Conservation (phyloP, 2,329 filamentous ascomycete species). For the Scytalidium sp. region DNA sequence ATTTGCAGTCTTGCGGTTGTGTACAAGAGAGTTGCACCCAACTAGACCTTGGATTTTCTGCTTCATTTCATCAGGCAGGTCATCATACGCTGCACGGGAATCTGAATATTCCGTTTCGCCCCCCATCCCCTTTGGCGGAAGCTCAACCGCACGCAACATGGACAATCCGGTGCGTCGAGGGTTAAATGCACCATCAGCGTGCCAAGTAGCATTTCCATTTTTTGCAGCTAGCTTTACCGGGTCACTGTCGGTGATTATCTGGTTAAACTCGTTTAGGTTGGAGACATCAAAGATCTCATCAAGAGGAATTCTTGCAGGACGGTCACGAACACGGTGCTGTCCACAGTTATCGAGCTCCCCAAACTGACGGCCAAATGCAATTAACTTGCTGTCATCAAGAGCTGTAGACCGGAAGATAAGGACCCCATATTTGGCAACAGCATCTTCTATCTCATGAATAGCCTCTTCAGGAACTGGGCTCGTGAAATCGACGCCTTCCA, state of each 20-base stretch:
- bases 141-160: conserved; percentile 42
- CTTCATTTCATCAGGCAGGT: conserved; percentile 31
- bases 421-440: conserved; percentile 39
- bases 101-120: conserved; percentile 51
- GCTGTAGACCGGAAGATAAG: conserved; percentile 45
- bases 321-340: conserved; percentile 41
- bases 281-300: conserved; percentile 53
- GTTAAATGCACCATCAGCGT: conserved; percentile 51
- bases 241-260: conserved; percentile 34
- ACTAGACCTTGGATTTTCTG: conserved; percentile 36
- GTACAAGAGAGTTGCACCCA: conserved; percentile 44
- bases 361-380: conserved; percentile 44
- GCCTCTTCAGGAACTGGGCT: not conserved
- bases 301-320: conserved; percentile 43
- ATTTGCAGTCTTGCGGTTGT: conserved; percentile 46
- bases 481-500: not conserved
- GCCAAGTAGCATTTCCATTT: conserved; percentile 47
- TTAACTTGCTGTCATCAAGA: conserved; percentile 46
- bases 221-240: conserved; percentile 35
- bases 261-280: conserved; percentile 48
- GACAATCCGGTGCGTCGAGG: conserved; percentile 47
- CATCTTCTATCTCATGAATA: not conserved
- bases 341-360: conserved; percentile 52
- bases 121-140: conserved; percentile 42
- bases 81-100: conserved; percentile 45